Evolutionary conservation across 371 early-diverging fungal genomes (phyloP), one percentile per base, ranked within the genome.

Genomic region (Quaeritorhiza haematococci): DNA sequence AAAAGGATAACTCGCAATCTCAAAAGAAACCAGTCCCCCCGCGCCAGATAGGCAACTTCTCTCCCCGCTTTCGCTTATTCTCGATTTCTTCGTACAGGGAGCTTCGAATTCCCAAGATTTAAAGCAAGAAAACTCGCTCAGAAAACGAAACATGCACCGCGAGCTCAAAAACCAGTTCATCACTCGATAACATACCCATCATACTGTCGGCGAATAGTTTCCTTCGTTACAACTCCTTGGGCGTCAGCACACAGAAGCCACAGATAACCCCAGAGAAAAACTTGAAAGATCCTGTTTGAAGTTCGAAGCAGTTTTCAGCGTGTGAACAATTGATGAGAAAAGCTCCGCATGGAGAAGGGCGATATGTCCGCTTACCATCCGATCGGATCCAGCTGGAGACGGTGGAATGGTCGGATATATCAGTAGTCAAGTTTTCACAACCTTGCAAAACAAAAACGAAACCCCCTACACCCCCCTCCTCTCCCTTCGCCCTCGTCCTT

Each of bases 281-380:
- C 2, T 33, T 55, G 55, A 29, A 55, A 55, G 46, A 27, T 55
- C 53, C 53, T n/a, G n/a, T n/a, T n/a, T n/a, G n/a, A n/a, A n/a
- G n/a, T n/a, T n/a, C n/a, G n/a, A n/a, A n/a, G n/a, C n/a, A n/a
- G n/a, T n/a, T n/a, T n/a, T n/a, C n/a, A n/a, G n/a, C n/a, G n/a
- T n/a, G n/a, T n/a, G n/a, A n/a, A n/a, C n/a, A n/a, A n/a, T n/a
- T n/a, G n/a, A n/a, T n/a, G n/a, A n/a, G n/a, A n/a, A n/a, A n/a
- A n/a, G n/a, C n/a, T n/a, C n/a, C n/a, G n/a, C n/a, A n/a, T n/a
- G n/a, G n/a, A n/a, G n/a, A n/a, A n/a, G n/a, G n/a, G n/a, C n/a
- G n/a, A n/a, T n/a, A n/a, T n/a, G n/a, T n/a, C n/a, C n/a, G n/a
- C n/a, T n/a, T n/a, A n/a, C n/a, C n/a, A n/a, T n/a, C n/a, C n/a